Base-by-base conservation (phyloP, 176 grass and related monocot species). In the Canna indica region DNA sequence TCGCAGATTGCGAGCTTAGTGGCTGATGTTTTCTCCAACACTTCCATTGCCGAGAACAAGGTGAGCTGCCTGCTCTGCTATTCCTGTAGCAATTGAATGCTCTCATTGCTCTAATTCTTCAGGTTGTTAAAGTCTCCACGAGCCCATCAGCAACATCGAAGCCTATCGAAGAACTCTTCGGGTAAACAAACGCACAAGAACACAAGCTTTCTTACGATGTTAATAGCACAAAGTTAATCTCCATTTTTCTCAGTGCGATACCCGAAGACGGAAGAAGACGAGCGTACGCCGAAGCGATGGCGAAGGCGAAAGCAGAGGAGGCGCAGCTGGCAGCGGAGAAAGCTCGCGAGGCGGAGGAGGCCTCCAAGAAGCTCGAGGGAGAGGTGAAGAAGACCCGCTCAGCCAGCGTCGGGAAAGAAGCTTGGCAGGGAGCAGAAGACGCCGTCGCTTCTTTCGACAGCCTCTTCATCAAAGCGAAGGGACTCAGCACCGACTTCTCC, bases 101-200 rank as follows among this genome's bases (percentile, higher is more conserved):
- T n/a, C n/a, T n/a, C n/a, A n/a, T n/a, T 65, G 27, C 5, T 60
- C 25, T 31, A n/a, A 45, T 75, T 69, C 69, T 86, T 66, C 78
- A 97, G 93, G 93, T 97, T 38, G 85, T 97, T 61, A 64, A 92
- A 81, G 88, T 97, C 78, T 91, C 72, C 44, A 83, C 86, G 12
- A 92, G 84, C 72, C 87, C 85, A 25, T 80, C 80, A 34, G 83
- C 76, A 76, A 81, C 76, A 59, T 68, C 81, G 67, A 97, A 97
- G 57, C 59, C 86, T 35, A 78, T 81, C 60, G 77, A 47, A 53
- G 88, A 92, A 74, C 81, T 81, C 81, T 76, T 97, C 46, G 75
- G 66, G 93, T 92, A 59, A 38, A 76, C 69, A 83, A 81, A 3
- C 5, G 38, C 22, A 39, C 15, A 59, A 70, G 7, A 68, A 64